Conservation (phyloP, 768 basidiomycete genomes). For the Boletus insuetus region DNA sequence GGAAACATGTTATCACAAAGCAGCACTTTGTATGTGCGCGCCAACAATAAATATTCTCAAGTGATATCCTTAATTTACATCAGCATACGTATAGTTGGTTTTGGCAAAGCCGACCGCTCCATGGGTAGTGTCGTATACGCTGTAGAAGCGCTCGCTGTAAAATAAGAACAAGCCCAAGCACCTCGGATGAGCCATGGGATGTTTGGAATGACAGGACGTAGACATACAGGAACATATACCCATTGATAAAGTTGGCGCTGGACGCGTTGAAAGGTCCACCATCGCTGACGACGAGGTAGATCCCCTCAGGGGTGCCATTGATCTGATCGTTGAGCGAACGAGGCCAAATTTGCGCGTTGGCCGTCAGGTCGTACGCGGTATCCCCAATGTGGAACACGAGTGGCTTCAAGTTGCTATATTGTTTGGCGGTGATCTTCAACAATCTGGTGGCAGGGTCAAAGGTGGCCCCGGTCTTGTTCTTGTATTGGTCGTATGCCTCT, state of each 20-base stretch:
- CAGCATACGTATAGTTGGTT: not conserved
- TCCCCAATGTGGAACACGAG: not conserved
- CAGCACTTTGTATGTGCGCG: no score
- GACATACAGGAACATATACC: not conserved
- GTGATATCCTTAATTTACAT: no score
- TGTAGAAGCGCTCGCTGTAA: not conserved
- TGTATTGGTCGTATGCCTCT: not conserved
- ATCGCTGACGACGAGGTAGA: not conserved
- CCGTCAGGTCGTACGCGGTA: not conserved
- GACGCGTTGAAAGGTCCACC: rapidly evolving
- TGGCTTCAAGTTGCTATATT: not conserved
- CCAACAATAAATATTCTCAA: no score
- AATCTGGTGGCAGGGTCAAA: not conserved
- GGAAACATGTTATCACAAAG: no score
- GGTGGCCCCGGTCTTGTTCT: not conserved
- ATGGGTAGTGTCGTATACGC: not conserved
- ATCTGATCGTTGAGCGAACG: not conserved
- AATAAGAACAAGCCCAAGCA: not conserved
- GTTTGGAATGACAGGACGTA: not conserved
- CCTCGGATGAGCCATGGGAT: not conserved
- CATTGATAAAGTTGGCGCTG: not conserved
- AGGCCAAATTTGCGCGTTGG: not conserved
- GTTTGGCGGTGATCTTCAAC: not conserved
- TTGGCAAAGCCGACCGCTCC: not conserved
- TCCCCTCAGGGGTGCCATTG: not conserved